Evolutionary conservation across 2,329 filamentous ascomycete species (phyloP).

Genomic region (Penicillium sclerotigenum): DNA sequence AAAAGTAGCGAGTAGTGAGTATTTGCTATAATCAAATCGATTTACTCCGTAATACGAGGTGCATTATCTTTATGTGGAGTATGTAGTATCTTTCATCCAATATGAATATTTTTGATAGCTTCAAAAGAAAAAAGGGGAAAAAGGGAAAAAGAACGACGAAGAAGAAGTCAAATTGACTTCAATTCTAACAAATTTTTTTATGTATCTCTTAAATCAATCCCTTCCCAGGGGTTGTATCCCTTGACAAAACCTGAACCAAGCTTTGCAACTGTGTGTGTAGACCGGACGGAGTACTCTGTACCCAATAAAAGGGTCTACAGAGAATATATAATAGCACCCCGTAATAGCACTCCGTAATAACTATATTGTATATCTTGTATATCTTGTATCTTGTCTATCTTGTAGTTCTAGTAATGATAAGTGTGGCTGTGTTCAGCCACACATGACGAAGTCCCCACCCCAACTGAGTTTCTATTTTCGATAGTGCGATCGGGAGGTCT

Average conservation of each 20-base stretch:
- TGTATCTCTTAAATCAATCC: neutral
- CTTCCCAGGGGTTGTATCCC: neutral
- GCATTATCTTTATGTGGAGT: neutral
- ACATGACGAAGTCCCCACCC: neutral
- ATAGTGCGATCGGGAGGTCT: conserved; percentile 16
- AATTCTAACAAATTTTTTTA: neutral
- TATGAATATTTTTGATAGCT: neutral
- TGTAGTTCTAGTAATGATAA: neutral
- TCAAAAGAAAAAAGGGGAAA: neutral
- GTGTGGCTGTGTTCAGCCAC: neutral
- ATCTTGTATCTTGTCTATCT: too few species aligned
- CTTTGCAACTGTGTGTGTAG: too few species aligned
- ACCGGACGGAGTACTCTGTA: too few species aligned
- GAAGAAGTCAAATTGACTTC: neutral
- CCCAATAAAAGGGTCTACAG: too few species aligned
- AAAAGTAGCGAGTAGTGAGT: neutral
- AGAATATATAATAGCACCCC: neutral
- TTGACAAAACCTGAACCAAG: neutral
- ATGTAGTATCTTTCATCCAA: neutral
- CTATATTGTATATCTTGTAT: too few species aligned
- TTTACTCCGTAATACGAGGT: neutral
- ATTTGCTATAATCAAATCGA: neutral
- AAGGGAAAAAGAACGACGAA: neutral
- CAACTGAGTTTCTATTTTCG: neutral
- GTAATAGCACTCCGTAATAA: too few species aligned